Conservation (phyloP, 2,329 filamentous ascomycete genomes). For the Diaporthe caulivora region DNA sequence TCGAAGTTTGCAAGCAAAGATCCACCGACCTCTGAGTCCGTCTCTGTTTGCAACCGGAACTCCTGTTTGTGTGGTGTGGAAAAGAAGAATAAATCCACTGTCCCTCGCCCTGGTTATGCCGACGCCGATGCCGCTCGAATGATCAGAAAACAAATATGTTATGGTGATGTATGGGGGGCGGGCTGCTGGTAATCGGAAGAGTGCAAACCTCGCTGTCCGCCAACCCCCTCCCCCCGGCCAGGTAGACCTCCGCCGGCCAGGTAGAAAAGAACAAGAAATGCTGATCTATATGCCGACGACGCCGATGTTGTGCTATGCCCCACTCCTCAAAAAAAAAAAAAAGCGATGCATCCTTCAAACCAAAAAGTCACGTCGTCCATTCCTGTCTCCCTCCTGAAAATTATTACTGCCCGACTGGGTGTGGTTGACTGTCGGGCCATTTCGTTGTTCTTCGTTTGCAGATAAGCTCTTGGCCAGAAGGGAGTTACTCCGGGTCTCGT, state of each 20-base stretch:
- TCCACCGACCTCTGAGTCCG: not conserved
- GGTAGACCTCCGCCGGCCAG: not conserved
- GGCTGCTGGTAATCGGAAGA: not conserved
- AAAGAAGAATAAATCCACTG: too few relatives aligned
- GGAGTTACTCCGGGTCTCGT: too few relatives aligned
- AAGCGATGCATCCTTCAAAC: not conserved
- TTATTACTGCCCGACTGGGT: not conserved
- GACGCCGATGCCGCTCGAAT: constrained; percentile 26
- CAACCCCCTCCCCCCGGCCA: too few relatives aligned
- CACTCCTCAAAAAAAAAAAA: not conserved
- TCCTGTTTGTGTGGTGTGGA: not conserved
- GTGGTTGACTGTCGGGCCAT: not conserved
- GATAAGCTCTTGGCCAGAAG: not conserved
- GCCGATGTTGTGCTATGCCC: constrained; percentile 28
- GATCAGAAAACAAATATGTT: not conserved
- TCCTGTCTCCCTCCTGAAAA: not conserved
- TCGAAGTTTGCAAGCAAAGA: not conserved
- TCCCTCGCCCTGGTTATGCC: constrained; percentile 4
- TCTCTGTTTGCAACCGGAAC: constrained; percentile 5
- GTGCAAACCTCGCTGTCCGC: not conserved
- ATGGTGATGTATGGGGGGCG: not conserved
- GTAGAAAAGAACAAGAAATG: constrained; percentile 2
- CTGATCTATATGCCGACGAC: constrained; percentile 32
- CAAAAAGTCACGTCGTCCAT: not conserved
- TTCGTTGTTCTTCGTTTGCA: not conserved